Percentiles rank a stretch among this genome's conserved stretches.
Conservation (phyloP, 495 filamentous ascomycete genomes). For the Aspergillus hancockii region DNA sequence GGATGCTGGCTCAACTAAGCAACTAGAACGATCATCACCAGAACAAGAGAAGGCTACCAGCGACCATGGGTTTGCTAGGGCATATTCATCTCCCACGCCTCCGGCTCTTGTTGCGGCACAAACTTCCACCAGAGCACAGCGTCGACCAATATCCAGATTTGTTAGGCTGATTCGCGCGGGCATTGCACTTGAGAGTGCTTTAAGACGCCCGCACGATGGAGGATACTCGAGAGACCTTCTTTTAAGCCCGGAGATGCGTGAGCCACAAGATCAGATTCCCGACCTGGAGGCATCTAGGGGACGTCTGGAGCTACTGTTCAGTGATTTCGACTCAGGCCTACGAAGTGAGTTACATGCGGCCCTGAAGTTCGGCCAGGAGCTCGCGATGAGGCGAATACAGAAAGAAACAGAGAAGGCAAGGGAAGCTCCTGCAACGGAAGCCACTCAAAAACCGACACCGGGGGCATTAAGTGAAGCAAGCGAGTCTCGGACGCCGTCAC, state of each 20-base stretch:
- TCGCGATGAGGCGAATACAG: constrained; percentile 37
- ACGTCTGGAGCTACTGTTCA: constrained; percentile 44
- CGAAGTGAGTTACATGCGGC: constrained; percentile 46
- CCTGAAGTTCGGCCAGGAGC: constrained; percentile 50
- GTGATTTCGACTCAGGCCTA: constrained; percentile 44
- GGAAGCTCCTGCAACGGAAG: constrained; percentile 12
- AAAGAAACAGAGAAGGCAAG: constrained; percentile 16
- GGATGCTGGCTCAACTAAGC: background rate
- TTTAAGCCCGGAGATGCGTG: background rate
- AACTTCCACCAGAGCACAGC: background rate
- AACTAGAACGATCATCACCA: background rate
- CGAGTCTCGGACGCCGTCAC: constrained; percentile 17
- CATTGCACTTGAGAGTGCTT: constrained; percentile 46
- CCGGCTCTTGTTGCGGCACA: background rate
- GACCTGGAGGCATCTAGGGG: constrained; percentile 28
- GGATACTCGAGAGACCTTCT: constrained; percentile 7
- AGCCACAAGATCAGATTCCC: constrained; percentile 12
- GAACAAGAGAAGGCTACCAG: background rate
- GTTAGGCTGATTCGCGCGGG: constrained; percentile 47
- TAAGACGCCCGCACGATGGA: constrained; percentile 30
- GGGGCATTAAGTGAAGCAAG: background rate
- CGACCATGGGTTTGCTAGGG: background rate
- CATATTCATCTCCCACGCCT: background rate
- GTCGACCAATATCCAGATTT: constrained; percentile 32
- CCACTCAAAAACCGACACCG: constrained; percentile 9